Evolutionary conservation across 2,329 filamentous ascomycete species (phyloP).

Genomic region (Penicillium sumatraense): DNA sequence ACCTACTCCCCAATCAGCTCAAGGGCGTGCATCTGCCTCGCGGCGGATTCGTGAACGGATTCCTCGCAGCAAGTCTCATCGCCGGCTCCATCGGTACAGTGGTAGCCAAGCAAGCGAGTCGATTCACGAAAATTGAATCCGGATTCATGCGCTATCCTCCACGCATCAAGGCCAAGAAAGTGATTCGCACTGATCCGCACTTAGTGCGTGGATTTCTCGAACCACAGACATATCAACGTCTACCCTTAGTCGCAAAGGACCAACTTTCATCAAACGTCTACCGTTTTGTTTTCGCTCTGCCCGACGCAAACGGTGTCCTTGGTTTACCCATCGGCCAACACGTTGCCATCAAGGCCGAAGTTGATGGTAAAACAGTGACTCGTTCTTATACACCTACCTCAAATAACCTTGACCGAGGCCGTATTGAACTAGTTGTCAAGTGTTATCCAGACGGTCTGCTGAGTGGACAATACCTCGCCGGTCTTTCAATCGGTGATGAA

Average conservation of each 20-base stretch:
- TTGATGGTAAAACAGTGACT: conserved; percentile 53
- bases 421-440: conserved; percentile 41
- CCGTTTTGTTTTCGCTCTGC: conserved; percentile 56
- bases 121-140: conserved; percentile 30
- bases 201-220: conserved; percentile 44
- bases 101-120: conserved; percentile 17
- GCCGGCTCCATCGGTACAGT: conserved; percentile 14
- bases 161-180: conserved; percentile 47
- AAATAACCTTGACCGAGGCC: conserved; percentile 38
- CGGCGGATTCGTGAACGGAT: conserved; percentile 29
- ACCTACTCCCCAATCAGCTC: conserved; percentile 6
- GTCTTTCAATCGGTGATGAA: conserved; percentile 35
- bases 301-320: conserved; percentile 49
- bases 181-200: conserved; percentile 37
- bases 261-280: conserved; percentile 38
- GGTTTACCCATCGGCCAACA: conserved; percentile 64
- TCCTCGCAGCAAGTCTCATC: conserved; percentile 26
- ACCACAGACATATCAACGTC: conserved; percentile 52
- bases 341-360: conserved; percentile 55
- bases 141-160: conserved; percentile 36
- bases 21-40: conserved; percentile 9
- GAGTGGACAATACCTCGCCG: conserved; percentile 21
- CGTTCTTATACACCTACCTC: conserved; percentile 59
- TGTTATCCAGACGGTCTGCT: conserved; percentile 17
- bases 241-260: conserved; percentile 47